A percentile compares a stretch with the other conserved stretches of the same genome.
These are phyloP conservation scores for Lasiodiplodia sp. DNA, from an alignment of 2,329 filamentous ascomycete species.

Conservation along the genomic window DNA sequence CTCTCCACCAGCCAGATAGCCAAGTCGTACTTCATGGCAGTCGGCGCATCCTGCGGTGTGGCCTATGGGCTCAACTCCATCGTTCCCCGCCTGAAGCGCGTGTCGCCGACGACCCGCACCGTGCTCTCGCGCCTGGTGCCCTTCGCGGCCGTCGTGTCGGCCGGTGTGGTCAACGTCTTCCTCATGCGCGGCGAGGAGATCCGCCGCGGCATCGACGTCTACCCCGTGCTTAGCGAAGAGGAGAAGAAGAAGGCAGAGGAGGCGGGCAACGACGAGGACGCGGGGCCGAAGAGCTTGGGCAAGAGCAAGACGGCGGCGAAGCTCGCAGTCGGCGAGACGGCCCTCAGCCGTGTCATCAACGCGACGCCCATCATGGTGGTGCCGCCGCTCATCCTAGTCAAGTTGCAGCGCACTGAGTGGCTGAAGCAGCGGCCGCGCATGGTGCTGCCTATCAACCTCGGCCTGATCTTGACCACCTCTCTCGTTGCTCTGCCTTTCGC, in stretches of 20 bases:
- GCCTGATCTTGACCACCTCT: constrained; percentile 84
- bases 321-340: constrained; percentile 91
- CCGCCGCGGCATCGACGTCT: constrained; percentile 88
- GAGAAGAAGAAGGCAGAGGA: constrained; percentile 71
- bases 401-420: constrained; percentile 85
- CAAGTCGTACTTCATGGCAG: constrained; percentile 90
- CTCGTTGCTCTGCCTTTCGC: constrained; percentile 89
- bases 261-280: constrained; percentile 66
- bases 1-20: constrained; percentile 80
- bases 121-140: constrained; percentile 89
- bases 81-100: constrained; percentile 80
- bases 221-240: constrained; percentile 75
- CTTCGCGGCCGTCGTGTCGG: constrained; percentile 92
- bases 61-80: constrained; percentile 90
- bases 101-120: constrained; percentile 77
- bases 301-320: constrained; percentile 88
- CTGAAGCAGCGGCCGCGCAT: constrained; percentile 77
- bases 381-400: constrained; percentile 84
- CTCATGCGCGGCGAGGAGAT: constrained; percentile 98
- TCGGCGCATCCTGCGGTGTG: constrained; percentile 91
- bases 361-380: constrained; percentile 97
- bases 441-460: constrained; percentile 84
- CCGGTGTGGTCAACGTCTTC: constrained; percentile 92
- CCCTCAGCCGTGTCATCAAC: constrained; percentile 88
- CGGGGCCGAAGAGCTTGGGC: constrained; percentile 71